Evolutionary conservation across 1,284 basidiomycete genomes (phyloP).

Genomic region (Papiliotrema fonsecae): DNA sequence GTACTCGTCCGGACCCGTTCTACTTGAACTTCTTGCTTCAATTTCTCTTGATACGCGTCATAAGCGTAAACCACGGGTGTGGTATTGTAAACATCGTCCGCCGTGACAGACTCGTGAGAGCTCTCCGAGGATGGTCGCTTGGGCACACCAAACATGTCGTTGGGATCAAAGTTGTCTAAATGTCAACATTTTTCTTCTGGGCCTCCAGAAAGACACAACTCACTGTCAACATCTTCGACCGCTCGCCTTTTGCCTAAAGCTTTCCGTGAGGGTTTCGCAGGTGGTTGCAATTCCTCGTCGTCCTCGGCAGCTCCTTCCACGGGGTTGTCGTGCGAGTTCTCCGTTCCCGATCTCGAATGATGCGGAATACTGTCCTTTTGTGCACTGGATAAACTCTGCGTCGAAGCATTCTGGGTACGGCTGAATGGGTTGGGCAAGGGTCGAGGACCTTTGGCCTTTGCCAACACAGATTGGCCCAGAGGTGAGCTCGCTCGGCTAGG

Average conservation of each 20-base stretch:
- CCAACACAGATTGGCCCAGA: constrained; percentile 19
- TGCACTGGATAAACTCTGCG: constrained; percentile 7
- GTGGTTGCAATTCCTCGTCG: constrained; percentile 14
- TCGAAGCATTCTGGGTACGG: constrained; percentile 10
- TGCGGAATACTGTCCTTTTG: not conserved
- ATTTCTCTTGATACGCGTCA: constrained; percentile 45
- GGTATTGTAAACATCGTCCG: constrained; percentile 28
- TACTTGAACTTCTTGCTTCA: constrained; percentile 15
- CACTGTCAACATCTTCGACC: constrained; percentile 35
- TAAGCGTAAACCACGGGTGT: constrained; percentile 44
- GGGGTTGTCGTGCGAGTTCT: constrained; percentile 11
- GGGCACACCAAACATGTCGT: constrained; percentile 36
- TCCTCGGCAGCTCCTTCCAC: constrained; percentile 18
- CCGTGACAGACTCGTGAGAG: constrained; percentile 28
- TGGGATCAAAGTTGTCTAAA: constrained; percentile 39
- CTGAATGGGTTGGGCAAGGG: constrained; percentile 39
- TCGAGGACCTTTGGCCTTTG: constrained; percentile 17
- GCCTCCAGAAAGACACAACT: constrained; percentile 11
- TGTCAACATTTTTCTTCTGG: not conserved
- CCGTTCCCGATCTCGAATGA: constrained; percentile 22
- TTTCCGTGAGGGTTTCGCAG: constrained; percentile 36
- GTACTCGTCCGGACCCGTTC: not conserved
- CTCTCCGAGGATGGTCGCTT: constrained; percentile 12
- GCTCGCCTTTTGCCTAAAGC: constrained; percentile 45
- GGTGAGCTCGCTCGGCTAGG: constrained; percentile 24